phyloP scores from a whole-genome alignment of 2,329 filamentous ascomycete genomes.

The Hortaea sp. region DNA sequence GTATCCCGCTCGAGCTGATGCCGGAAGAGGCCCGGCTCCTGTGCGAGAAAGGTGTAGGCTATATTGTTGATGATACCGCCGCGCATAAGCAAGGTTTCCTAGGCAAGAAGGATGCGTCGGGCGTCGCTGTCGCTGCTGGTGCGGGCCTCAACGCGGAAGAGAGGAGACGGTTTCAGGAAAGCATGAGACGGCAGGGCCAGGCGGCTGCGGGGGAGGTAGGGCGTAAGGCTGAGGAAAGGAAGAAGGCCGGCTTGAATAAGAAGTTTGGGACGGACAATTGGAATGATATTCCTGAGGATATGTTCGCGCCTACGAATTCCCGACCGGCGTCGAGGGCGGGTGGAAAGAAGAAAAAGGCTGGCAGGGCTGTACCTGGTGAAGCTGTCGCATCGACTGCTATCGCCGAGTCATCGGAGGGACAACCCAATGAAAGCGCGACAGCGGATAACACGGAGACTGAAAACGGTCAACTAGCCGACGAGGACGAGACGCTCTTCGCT shows the following conservation, averaged over 20 bases:
- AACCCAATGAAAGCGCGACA: neutral
- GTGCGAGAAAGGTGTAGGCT: constrained; percentile 65
- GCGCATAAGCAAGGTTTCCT: constrained; percentile 58
- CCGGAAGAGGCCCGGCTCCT: constrained; percentile 80
- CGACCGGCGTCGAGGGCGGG: constrained; percentile 5
- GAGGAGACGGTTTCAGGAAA: constrained; percentile 51
- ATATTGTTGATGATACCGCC: constrained; percentile 67
- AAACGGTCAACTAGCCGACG: constrained; percentile 2
- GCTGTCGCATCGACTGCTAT: no score
- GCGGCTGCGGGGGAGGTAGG: constrained; percentile 38
- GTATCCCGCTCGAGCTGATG: constrained; percentile 79
- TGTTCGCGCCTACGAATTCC: constrained; percentile 14
- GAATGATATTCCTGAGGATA: constrained; percentile 27
- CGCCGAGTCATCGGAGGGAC: no score
- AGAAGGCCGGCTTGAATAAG: constrained; percentile 41
- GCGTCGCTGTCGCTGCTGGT: no score
- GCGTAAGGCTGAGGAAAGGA: constrained; percentile 40
- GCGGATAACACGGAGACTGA: neutral
- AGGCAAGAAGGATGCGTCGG: constrained; percentile 1
- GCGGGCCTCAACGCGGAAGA: constrained; percentile 43
- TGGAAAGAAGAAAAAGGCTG: constrained; percentile 8
- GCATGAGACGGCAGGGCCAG: constrained; percentile 45
- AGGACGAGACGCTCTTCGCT: constrained; percentile 21
- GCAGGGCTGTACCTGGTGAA: neutral
- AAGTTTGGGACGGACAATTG: constrained; percentile 29